These are phyloP conservation scores for Lentinula boryana DNA, from an alignment of 768 basidiomycete genomes.

Conservation along the genomic window DNA sequence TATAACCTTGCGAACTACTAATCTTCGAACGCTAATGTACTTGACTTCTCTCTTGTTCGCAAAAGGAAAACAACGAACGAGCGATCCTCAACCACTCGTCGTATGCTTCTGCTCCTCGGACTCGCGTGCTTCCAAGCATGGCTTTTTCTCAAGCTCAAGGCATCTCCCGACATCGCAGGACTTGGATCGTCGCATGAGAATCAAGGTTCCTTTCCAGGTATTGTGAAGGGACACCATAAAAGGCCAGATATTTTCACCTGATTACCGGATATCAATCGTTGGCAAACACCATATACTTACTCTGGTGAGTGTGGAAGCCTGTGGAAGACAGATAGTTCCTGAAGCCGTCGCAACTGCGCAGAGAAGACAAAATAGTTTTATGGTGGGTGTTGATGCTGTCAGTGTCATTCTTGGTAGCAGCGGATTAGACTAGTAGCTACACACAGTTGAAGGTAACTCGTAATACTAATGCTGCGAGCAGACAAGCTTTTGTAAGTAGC, in stretches of 20 bases:
- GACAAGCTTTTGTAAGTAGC: too few relatives aligned
- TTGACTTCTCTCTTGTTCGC: not conserved
- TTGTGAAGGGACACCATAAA: not conserved
- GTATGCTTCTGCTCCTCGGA: not conserved
- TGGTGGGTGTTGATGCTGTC: too few relatives aligned
- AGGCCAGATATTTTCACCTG: not conserved
- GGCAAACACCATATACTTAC: too few relatives aligned
- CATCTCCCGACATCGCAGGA: not conserved
- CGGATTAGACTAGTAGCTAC: too few relatives aligned
- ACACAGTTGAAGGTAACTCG: too few relatives aligned
- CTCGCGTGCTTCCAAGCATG: not conserved
- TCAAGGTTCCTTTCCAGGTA: slow-evolving; percentile 1
- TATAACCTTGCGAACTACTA: not conserved
- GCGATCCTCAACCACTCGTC: not conserved
- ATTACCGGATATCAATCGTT: not conserved
- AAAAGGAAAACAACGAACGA: not conserved
- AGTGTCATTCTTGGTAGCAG: too few relatives aligned
- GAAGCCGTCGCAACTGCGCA: not conserved
- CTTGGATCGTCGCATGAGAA: not conserved
- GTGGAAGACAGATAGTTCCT: not conserved
- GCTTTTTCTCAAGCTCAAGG: not conserved
- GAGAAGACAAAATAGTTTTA: not conserved
- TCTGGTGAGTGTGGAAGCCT: not conserved
- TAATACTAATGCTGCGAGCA: too few relatives aligned
- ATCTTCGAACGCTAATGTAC: not conserved